phyloP scores from a whole-genome alignment of 2,329 filamentous ascomycete species.

The Ophiostoma triangulosporum region DNA sequence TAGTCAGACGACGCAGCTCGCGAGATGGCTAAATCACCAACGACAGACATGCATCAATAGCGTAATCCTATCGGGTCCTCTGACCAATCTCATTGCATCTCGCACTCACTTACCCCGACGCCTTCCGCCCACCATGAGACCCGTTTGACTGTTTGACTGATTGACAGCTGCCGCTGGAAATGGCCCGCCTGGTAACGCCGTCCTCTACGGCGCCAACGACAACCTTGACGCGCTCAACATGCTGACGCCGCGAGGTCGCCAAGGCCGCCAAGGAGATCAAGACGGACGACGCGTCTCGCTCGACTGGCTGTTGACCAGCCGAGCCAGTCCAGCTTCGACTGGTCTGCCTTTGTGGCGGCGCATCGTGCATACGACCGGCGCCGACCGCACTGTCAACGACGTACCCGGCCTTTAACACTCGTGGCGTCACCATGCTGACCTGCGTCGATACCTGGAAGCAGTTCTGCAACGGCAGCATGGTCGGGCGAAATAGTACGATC shows the following conservation, averaged over 20 bases:
- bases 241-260: slow-evolving; percentile 12
- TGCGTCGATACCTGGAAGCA: slow-evolving; percentile 17
- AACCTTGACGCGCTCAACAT: slow-evolving; percentile 22
- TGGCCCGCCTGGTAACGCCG: slow-evolving; percentile 19
- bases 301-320: slow-evolving; percentile 41
- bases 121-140: background rate
- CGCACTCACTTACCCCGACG: too few species aligned
- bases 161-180: slow-evolving; percentile 16
- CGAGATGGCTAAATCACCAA: too few species aligned
- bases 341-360: slow-evolving; percentile 30
- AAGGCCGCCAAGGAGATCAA: slow-evolving; percentile 34
- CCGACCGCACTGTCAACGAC: slow-evolving; percentile 31
- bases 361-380: slow-evolving; percentile 7
- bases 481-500: slow-evolving; percentile 21
- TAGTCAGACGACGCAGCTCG: too few species aligned
- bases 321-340: slow-evolving; percentile 27
- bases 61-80: too few species aligned
- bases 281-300: slow-evolving; percentile 42
- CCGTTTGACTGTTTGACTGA: slow-evolving; percentile 14
- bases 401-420: slow-evolving; percentile 33
- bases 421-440: slow-evolving; percentile 3
- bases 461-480: slow-evolving; percentile 21
- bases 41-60: too few species aligned
- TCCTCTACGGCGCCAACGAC: slow-evolving; percentile 31
- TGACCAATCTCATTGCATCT: too few species aligned